These are phyloP conservation scores for Elsinoe perseae DNA, from an alignment of 2,329 filamentous ascomycete species.

Conservation along the genomic window DNA sequence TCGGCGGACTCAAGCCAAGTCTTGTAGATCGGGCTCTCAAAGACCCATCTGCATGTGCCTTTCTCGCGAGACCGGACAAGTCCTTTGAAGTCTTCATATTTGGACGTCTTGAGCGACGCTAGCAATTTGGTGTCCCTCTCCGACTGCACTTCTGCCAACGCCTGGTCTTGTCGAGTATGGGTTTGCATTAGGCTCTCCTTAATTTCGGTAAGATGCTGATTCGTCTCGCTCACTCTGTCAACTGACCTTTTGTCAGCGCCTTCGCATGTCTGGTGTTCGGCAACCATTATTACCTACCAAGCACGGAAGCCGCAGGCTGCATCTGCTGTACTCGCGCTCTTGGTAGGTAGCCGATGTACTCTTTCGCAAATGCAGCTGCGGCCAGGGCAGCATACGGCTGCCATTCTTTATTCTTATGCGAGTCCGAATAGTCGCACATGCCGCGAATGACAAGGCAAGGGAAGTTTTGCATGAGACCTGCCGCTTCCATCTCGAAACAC, in stretches of 20 bases:
- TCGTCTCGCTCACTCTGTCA: too few species aligned
- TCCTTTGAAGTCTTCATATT: conserved; percentile 28
- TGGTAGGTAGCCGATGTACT: conserved; percentile 6
- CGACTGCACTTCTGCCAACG: not conserved
- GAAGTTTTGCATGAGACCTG: conserved; percentile 16
- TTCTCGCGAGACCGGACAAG: conserved; percentile 25
- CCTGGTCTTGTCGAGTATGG: not conserved
- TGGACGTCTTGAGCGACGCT: conserved; percentile 17
- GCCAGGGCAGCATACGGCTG: conserved; percentile 22
- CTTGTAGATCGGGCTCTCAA: conserved; percentile 25
- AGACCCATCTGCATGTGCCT: conserved; percentile 32
- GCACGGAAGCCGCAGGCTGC: too few species aligned
- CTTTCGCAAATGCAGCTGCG: conserved; percentile 22
- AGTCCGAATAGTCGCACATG: conserved; percentile 24
- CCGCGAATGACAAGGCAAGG: conserved; percentile 24
- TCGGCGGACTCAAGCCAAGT: conserved; percentile 23
- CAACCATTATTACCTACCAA: too few species aligned
- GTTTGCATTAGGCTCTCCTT: too few species aligned
- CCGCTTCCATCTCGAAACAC: conserved; percentile 21
- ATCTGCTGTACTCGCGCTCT: too few species aligned
- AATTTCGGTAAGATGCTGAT: too few species aligned
- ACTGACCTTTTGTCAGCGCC: too few species aligned
- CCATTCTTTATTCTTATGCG: conserved; percentile 24
- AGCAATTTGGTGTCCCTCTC: not conserved
- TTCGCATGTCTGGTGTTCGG: too few species aligned